Evolutionary conservation across 2,329 filamentous ascomycete species (phyloP).

Genomic region (Lecanoromycetidae sp.): DNA sequence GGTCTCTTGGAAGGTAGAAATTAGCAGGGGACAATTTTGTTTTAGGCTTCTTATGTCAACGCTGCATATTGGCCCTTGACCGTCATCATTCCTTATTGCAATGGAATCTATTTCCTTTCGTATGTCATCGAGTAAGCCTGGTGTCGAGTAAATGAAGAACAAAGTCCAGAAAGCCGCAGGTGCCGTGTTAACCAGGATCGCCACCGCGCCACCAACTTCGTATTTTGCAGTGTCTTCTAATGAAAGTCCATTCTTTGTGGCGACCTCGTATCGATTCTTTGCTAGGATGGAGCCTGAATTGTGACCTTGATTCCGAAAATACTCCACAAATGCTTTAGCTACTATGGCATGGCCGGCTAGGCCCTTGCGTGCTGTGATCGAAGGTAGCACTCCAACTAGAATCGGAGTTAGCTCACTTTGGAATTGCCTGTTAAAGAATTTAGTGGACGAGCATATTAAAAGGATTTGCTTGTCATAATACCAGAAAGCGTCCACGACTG

Average conservation of each 20-base stretch:
- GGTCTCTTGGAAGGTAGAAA: constrained; percentile 32
- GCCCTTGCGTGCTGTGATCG: constrained; percentile 25
- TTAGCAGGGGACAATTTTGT: constrained; percentile 27
- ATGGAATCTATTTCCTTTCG: constrained; percentile 22
- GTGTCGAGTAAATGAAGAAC: constrained; percentile 28
- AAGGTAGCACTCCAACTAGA: constrained; percentile 17
- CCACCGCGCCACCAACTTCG: constrained; percentile 31
- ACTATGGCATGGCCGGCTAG: constrained; percentile 27
- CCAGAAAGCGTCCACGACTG: constrained; percentile 9
- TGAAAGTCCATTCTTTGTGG: constrained; percentile 23
- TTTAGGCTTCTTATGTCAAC: constrained; percentile 27
- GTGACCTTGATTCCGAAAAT: constrained; percentile 30
- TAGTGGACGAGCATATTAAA: not conserved
- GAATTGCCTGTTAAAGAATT: constrained; percentile 9
- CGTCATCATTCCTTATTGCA: not conserved
- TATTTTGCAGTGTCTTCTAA: constrained; percentile 30
- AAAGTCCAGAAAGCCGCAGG: constrained; percentile 32
- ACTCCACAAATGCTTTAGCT: constrained; percentile 27
- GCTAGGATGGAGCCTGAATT: constrained; percentile 29
- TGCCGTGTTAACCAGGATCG: constrained; percentile 31
- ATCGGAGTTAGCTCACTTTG: constrained; percentile 16
- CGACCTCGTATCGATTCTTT: constrained; percentile 25
- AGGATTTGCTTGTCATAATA: no score
- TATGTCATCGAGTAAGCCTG: constrained; percentile 21
- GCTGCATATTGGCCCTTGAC: constrained; percentile 9